Percentiles rank a stretch among this genome's conserved stretches.
These are phyloP conservation scores for Epicoccum sorghinum DNA, from an alignment of 2,329 filamentous ascomycete species.

Conservation along the genomic window DNA sequence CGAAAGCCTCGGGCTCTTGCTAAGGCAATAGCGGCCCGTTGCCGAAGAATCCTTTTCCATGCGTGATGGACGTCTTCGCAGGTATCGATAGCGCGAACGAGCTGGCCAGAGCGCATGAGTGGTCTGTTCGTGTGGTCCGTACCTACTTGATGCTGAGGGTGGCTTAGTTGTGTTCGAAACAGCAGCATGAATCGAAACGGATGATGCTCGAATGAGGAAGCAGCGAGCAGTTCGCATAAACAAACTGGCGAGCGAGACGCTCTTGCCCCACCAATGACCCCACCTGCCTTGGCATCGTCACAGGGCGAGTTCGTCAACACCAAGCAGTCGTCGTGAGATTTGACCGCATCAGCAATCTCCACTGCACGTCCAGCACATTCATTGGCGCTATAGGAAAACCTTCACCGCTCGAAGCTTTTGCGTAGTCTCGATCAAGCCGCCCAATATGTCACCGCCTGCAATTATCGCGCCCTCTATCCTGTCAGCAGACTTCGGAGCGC, in stretches of 20 bases:
- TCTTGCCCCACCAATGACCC: conserved; percentile 11
- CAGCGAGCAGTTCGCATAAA: conserved; percentile 25
- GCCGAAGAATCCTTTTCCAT: conserved; percentile 7
- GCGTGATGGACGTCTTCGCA: conserved; percentile 2
- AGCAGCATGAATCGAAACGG: conserved; percentile 18
- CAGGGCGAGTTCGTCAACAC: conserved; percentile 35
- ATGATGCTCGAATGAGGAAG: conserved; percentile 20
- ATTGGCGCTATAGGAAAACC: conserved; percentile 23
- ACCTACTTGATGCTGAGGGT: too few species aligned
- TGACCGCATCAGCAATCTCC: conserved; percentile 33
- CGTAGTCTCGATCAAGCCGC: conserved; percentile 19
- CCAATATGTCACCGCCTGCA: conserved; percentile 80
- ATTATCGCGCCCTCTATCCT: conserved; percentile 99
- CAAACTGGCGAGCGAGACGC: conserved; percentile 15
- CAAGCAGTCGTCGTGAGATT: conserved; percentile 38
- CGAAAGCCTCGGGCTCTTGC: not conserved
- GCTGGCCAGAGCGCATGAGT: not conserved
- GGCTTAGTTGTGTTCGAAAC: not conserved
- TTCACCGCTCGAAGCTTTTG: conserved; percentile 5
- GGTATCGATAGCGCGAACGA: not conserved
- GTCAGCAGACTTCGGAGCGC: conserved; percentile 89
- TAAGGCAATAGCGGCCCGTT: conserved; percentile 16
- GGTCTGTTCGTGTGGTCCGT: too few species aligned
- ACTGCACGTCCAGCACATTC: conserved; percentile 19
- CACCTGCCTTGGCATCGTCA: conserved; percentile 18